Evolutionary conservation across 441 rosid species (phyloP).

Genomic region (Adansonia madagascariensis): DNA sequence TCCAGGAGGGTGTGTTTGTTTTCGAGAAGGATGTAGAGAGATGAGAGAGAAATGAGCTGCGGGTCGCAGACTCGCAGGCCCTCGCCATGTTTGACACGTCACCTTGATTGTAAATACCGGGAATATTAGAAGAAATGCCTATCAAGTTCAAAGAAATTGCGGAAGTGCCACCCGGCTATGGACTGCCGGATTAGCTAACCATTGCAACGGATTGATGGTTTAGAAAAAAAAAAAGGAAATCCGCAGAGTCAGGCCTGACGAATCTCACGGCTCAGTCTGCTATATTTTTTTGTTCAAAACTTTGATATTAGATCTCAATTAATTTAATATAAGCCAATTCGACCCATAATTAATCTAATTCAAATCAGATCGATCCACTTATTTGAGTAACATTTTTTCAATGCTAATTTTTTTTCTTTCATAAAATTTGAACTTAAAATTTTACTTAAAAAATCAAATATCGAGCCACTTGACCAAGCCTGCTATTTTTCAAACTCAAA

Average conservation of each 20-base stretch:
- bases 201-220: neutral
- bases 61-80: neutral
- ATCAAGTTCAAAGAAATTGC: neutral
- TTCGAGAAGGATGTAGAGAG: conserved; percentile 24
- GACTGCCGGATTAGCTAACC: neutral
- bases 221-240: neutral
- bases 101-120: conserved; percentile 29
- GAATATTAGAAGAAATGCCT: neutral
- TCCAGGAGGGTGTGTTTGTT: conserved; percentile 53
- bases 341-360: too few species aligned
- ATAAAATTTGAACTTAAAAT: too few species aligned
- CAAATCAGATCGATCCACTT: too few species aligned
- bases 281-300: too few species aligned
- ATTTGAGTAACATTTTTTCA: too few species aligned
- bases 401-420: too few species aligned
- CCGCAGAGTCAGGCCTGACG: neutral
- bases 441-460: too few species aligned
- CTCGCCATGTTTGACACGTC: conserved; percentile 39
- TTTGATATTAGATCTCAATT: too few species aligned
- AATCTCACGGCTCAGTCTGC: neutral
- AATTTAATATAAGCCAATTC: too few species aligned
- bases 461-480: neutral
- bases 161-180: conserved; percentile 20
- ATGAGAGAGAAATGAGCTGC: neutral
- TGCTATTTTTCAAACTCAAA: neutral